Conservation (phyloP, 2,329 filamentous ascomycete species). For the Cladosporium sp. region DNA sequence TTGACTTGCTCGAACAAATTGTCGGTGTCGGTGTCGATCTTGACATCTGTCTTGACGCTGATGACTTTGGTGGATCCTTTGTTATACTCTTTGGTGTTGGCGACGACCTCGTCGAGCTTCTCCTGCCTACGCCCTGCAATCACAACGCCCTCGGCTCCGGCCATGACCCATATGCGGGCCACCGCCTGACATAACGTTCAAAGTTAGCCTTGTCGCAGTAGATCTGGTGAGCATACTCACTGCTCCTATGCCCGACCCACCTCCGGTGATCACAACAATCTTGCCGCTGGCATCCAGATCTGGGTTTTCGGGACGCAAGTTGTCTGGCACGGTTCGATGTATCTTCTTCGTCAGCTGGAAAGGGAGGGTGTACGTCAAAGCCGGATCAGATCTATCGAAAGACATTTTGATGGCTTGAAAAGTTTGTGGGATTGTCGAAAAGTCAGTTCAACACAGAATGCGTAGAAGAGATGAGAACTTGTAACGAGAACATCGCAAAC, state of each 20-base stretch:
- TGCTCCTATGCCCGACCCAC: constrained; percentile 20
- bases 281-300: constrained; percentile 24
- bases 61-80: constrained; percentile 26
- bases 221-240: background rate
- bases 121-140: constrained; percentile 29
- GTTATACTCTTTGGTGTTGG: constrained; percentile 22
- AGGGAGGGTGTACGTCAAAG: constrained; percentile 25
- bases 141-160: constrained; percentile 30
- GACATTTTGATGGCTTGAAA: constrained; percentile 26
- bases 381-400: constrained; percentile 19
- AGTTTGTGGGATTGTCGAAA: background rate
- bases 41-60: constrained; percentile 27
- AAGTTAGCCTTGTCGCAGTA: background rate
- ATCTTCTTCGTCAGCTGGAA: constrained; percentile 29
- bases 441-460: background rate
- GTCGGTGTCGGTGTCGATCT: constrained; percentile 21
- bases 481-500: background rate
- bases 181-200: constrained; percentile 22
- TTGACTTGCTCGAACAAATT: constrained; percentile 6
- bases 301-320: constrained; percentile 25
- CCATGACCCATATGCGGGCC: constrained; percentile 31
- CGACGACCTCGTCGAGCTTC: constrained; percentile 25
- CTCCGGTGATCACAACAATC: constrained; percentile 29
- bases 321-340: constrained; percentile 27
- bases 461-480: background rate